Evolutionary conservation across 2,329 filamentous ascomycete species (phyloP).

Genomic region (Acephala macrosclerotiorum): DNA sequence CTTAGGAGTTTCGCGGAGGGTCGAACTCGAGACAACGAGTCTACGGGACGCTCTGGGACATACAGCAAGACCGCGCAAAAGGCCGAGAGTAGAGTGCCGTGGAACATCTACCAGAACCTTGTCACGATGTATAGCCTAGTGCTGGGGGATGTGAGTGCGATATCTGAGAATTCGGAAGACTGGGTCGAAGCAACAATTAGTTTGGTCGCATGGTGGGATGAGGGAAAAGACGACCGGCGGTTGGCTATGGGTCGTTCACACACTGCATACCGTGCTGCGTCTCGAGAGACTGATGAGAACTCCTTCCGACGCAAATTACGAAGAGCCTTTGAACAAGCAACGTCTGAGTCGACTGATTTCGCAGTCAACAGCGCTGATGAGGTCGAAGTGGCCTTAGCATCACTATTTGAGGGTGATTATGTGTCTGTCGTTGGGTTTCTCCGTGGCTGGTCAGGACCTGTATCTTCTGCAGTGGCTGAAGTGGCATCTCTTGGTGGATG

Average conservation of each 20-base stretch:
- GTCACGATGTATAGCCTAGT: slow-evolving; percentile 82
- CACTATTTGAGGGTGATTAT: slow-evolving; percentile 82
- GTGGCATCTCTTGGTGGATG: slow-evolving; percentile 84
- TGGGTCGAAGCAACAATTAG: slow-evolving; percentile 91
- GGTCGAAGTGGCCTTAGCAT: slow-evolving; percentile 83
- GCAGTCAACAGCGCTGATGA: slow-evolving; percentile 77
- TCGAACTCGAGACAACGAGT: slow-evolving; percentile 56
- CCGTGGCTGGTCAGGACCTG: slow-evolving; percentile 79
- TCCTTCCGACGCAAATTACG: slow-evolving; percentile 79
- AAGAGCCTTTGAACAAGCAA: slow-evolving; percentile 70
- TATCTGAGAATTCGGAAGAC: slow-evolving; percentile 80
- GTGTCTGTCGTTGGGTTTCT: slow-evolving; percentile 79
- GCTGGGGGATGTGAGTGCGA: slow-evolving; percentile 76
- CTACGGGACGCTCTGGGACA: slow-evolving; percentile 58
- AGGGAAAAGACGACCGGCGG: slow-evolving; percentile 63
- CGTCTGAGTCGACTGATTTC: slow-evolving; percentile 73
- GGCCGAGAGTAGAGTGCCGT: slow-evolving; percentile 87
- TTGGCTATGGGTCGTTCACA: slow-evolving; percentile 39
- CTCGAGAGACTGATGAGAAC: slow-evolving; percentile 56
- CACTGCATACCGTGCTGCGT: slow-evolving; percentile 41
- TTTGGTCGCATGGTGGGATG: slow-evolving; percentile 91
- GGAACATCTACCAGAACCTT: slow-evolving; percentile 87
- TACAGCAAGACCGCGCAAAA: slow-evolving; percentile 72
- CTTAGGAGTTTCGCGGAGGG: slow-evolving; percentile 84
- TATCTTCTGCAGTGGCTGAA: slow-evolving; percentile 82